Evolutionary conservation across 352 stramenopile genomes (phyloP).

Genomic region (Elongisporangium anandrum): DNA sequence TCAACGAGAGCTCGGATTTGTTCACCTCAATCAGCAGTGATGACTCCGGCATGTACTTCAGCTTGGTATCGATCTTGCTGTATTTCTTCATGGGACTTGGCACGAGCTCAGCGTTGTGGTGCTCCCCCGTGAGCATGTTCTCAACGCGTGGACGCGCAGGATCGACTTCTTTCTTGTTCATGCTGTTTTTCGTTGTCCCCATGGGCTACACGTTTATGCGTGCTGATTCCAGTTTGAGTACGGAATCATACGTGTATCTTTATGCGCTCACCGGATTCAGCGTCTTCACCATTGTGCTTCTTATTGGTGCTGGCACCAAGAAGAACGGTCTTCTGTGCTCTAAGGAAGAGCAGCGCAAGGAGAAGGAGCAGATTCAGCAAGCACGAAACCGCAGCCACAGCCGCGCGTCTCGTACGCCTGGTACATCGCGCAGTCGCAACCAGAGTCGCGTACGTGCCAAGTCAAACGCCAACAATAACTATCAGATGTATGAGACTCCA

Average conservation of each 20-base stretch:
- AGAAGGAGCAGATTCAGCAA: slow-evolving; percentile 27
- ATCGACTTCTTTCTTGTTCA: slow-evolving; percentile 48
- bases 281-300: slow-evolving; percentile 32
- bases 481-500: slow-evolving; percentile 64
- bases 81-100: slow-evolving; percentile 81
- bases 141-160: slow-evolving; percentile 41
- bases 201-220: slow-evolving; percentile 60
- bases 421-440: slow-evolving; percentile 46
- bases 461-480: slow-evolving; percentile 40
- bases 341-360: slow-evolving; percentile 33
- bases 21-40: slow-evolving; percentile 20
- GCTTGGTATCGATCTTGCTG: slow-evolving; percentile 53
- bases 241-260: slow-evolving; percentile 46
- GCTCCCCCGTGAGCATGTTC: slow-evolving; percentile 64
- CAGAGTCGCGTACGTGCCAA: slow-evolving; percentile 55
- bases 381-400: slow-evolving; percentile 40
- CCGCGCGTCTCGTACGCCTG: slow-evolving; percentile 33
- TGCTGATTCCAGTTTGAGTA: slow-evolving; percentile 24
- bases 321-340: slow-evolving; percentile 64
- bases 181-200: slow-evolving; percentile 48
- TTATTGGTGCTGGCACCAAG: slow-evolving; percentile 47
- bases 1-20: slow-evolving; percentile 50
- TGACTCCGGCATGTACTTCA: slow-evolving; percentile 47
- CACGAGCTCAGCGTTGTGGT: slow-evolving; percentile 52
- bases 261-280: slow-evolving; percentile 45